phyloP scores from a whole-genome alignment of 208 protist species.

The Wallacemonas sp. region DNA sequence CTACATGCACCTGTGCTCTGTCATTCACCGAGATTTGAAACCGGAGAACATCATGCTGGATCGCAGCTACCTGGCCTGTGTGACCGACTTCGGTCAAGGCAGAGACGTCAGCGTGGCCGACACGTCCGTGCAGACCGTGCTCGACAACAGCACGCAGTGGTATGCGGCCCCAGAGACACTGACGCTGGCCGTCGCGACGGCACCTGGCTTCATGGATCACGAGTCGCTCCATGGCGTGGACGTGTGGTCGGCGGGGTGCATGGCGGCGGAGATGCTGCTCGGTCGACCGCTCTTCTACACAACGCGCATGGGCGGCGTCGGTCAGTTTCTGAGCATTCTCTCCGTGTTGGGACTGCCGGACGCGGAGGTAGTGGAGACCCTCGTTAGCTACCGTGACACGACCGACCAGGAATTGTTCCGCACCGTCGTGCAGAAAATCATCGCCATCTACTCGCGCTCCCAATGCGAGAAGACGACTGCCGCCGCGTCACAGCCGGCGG shows the following conservation, averaged over 20 bases:
- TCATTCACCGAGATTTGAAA: conserved; percentile 94
- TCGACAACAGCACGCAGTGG: conserved; percentile 93
- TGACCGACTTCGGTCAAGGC: conserved; percentile 98
- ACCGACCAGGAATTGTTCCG: conserved; percentile 42
- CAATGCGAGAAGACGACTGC: background rate
- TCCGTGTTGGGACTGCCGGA: conserved; percentile 78
- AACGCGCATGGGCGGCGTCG: conserved; percentile 83
- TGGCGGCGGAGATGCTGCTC: conserved; percentile 89
- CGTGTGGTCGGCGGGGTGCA: conserved; percentile 92
- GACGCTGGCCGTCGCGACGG: conserved; percentile 64
- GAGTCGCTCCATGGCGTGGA: conserved; percentile 76
- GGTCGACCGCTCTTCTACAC: conserved; percentile 84
- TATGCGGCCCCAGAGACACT: conserved; percentile 98
- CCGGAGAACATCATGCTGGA: conserved; percentile 92
- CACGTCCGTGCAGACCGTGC: conserved; percentile 47
- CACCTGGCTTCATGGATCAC: conserved; percentile 79
- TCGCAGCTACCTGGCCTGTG: conserved; percentile 87
- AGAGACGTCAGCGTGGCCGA: conserved; percentile 66
- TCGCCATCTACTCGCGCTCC: background rate
- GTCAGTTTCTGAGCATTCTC: conserved; percentile 93
- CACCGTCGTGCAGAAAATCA: conserved; percentile 25
- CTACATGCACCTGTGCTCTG: conserved; percentile 88
- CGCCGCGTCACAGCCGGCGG: background rate
- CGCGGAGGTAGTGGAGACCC: conserved; percentile 65
- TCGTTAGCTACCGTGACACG: conserved; percentile 60